Base-by-base conservation (phyloP, 23 red algal species). In the Gracilaria vermiculophylla region DNA sequence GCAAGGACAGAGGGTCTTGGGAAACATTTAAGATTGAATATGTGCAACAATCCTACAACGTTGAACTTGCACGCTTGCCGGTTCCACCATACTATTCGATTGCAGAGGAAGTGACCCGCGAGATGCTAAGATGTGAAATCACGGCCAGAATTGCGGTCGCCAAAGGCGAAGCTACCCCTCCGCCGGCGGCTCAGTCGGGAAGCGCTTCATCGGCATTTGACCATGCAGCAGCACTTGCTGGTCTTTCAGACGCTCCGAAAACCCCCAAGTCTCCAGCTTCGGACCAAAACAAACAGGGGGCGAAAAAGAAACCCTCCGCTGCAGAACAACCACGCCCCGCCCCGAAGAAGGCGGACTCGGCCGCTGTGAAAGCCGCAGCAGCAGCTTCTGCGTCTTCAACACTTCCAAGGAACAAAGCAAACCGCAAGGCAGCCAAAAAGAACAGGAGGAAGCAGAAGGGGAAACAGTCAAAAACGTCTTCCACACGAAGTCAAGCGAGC, bases 11-110 rank as follows among this genome's bases (percentile, higher is more conserved):
- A n/a, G 20, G 74, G n/a, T 25, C 53, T 35, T 93, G 90, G 90
- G 90, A 93, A 65, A 52, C 72, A 10, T 93, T 84, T 41, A 62
- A 48, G 12, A 3, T 93, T 51, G 80, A 93, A 37, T 79, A 85
- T 78, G 80, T 85, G 12, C 58, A 70, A 77, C 90, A 93, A 37
- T 93, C 90, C 16, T 76, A 73, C 8, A 64, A 24, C 27, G 77
- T 69, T 20, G 81, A 32, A 32, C 35, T 85, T 61, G 50, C 48
- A 16, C 51, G 76, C 40, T 29, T 85, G 41, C 40, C 81, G 25
- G 39, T 37, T 47, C 73, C 90, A 7, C 31, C 47, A 28, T 32
- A 79, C 36, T 84, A 76, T 40, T 44, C 25, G 17, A 2, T 53
- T 42, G 90, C 90, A 48, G 77, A 77, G 19, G 81, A 76, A 69